Base-by-base conservation (phyloP, 1,139 yeast species). In the Scheffersomyces titani region DNA sequence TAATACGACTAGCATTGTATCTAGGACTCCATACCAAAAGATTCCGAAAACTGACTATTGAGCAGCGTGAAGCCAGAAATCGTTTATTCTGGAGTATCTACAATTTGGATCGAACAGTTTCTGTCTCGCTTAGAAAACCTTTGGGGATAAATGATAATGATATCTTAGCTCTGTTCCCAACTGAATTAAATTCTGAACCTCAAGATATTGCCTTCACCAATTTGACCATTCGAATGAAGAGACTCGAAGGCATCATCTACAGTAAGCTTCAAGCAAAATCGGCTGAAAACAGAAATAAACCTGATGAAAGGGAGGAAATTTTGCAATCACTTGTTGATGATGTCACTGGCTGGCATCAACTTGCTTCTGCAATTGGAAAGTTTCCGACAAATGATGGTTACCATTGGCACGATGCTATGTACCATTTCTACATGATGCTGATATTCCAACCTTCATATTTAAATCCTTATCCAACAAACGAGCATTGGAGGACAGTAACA, bases 61-160 rank as follows among this genome's bases (percentile, higher is more conserved):
- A 54, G 61, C 78, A 77, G 49, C 67, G 70, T 3, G 85, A 82
- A 62, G 70, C 75, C 69, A 65, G 80, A 52, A 71, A 73, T 2
- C 66, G 86, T 51, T 65, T 81, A 5, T 82, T 82, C 59, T 83
- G 86, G 86, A 76, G 82, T 52, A 79, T 81, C 11, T 82, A 78
- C 59, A 77, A 76, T 54, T 78, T 77, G 67, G 87, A 83, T 60
- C 64, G 83, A 50, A 64, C 78, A 19, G 73, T 82, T 19, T 75
- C 83, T 1, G 70, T 77, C 0, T 72, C 83, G 3, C 63, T 80
- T 16, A 83, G 84, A 1, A 69, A 83, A 54, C 78, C 80, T 2
- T 73, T 79, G 19, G 75, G 79, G 0, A 72, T 83, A 19, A 75
- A 74, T 47, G 84, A 81, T 54, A 79, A 76, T 54, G 83, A 82